phyloP scores from a whole-genome alignment of 805 yeast species.

The Pichia phayaonensis region DNA sequence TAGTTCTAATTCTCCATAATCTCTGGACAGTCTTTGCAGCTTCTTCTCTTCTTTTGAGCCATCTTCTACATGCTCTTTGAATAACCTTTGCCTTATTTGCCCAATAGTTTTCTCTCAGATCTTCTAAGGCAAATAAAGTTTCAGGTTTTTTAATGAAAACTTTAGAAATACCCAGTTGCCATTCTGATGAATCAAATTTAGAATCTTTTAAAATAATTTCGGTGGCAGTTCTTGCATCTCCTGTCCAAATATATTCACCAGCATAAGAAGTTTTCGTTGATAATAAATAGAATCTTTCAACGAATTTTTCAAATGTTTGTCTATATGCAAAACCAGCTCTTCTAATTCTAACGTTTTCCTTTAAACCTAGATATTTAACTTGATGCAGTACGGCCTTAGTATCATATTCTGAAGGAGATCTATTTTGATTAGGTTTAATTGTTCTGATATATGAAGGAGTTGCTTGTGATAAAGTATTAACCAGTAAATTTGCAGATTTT shows the following conservation, averaged over 20 bases:
- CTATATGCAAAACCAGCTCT: slow-evolving; percentile 98
- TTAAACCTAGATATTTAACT: slow-evolving; percentile 89
- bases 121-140: slow-evolving; percentile 89
- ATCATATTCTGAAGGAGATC: slow-evolving; percentile 85
- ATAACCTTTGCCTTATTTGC: slow-evolving; percentile 96
- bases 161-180: slow-evolving; percentile 85
- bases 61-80: slow-evolving; percentile 94
- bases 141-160: slow-evolving; percentile 96
- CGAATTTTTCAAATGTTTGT: slow-evolving; percentile 93
- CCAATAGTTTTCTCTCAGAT: slow-evolving; percentile 96
- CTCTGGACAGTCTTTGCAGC: slow-evolving; percentile 79
- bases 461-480: slow-evolving; percentile 82
- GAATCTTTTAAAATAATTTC: slow-evolving; percentile 42
- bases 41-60: slow-evolving; percentile 70
- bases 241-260: slow-evolving; percentile 54
- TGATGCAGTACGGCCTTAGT: slow-evolving; percentile 88
- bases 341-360: slow-evolving; percentile 94
- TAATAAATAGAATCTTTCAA: slow-evolving; percentile 82
- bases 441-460: slow-evolving; percentile 96
- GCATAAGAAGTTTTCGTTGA: slow-evolving; percentile 93
- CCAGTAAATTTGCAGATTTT: slow-evolving; percentile 81
- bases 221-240: slow-evolving; percentile 47
- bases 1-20: slow-evolving; percentile 72
- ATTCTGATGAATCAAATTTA: slow-evolving; percentile 72
- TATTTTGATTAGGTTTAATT: slow-evolving; percentile 92